phyloP scores from a whole-genome alignment of 2,329 filamentous ascomycete genomes.

The Fusarium longipes region DNA sequence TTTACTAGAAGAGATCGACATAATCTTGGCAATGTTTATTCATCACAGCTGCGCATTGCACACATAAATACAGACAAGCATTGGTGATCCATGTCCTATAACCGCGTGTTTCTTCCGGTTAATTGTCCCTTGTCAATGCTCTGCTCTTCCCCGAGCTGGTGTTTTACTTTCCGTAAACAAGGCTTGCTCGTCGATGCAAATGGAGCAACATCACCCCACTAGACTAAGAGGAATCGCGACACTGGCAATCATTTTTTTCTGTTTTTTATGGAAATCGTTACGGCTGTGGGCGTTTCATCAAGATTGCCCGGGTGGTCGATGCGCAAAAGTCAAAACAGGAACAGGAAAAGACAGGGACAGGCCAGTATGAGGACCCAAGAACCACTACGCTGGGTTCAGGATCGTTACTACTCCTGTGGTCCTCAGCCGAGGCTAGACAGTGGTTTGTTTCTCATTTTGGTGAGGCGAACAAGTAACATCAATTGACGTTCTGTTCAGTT shows the following conservation, averaged over 20 bases:
- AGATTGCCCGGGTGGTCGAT: slow-evolving; percentile 1
- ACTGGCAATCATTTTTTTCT: background rate
- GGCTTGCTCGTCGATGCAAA: background rate
- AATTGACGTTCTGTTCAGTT: background rate
- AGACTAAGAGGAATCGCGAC: background rate
- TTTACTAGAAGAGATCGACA: background rate
- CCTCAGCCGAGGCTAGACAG: slow-evolving; percentile 14
- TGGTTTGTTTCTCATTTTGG: background rate
- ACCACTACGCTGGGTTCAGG: slow-evolving; percentile 16
- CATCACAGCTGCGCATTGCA: background rate
- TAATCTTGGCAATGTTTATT: slow-evolving; percentile 1
- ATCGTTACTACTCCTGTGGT: background rate
- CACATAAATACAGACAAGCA: background rate
- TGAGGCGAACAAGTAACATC: slow-evolving; percentile 6
- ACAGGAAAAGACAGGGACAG: background rate
- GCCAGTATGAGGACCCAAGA: slow-evolving; percentile 9
- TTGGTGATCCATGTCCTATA: slow-evolving; percentile 20
- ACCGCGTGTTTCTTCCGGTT: slow-evolving; percentile 10
- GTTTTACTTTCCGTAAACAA: background rate
- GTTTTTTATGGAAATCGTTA: background rate
- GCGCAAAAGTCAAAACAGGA: background rate
- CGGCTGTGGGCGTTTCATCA: background rate
- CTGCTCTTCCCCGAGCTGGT: background rate
- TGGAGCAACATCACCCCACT: background rate
- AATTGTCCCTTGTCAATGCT: background rate